A percentile compares a stretch with the other conserved stretches of the same genome.
Evolutionary conservation across 352 stramenopile species (phyloP).

Genomic region (Stramenopiles sp.): DNA sequence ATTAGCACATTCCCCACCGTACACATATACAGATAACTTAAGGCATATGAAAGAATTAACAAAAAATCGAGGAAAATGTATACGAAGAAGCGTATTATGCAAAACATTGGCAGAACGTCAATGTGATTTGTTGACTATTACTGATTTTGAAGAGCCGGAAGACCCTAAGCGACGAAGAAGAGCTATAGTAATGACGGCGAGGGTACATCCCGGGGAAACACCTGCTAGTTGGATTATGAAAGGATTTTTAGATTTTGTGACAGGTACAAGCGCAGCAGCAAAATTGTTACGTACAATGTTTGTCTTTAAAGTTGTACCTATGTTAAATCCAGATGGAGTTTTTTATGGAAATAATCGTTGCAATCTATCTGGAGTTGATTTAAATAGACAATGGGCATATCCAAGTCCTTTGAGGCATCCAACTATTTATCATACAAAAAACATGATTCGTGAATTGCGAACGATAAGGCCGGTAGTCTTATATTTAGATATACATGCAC

Average conservation of each 20-base stretch:
- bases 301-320: slow-evolving; percentile 69
- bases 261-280: slow-evolving; percentile 35
- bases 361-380: slow-evolving; percentile 53
- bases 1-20: slow-evolving; percentile 70
- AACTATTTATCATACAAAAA: slow-evolving; percentile 62
- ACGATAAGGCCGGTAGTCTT: slow-evolving; percentile 39
- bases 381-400: slow-evolving; percentile 63
- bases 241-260: slow-evolving; percentile 63
- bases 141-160: slow-evolving; percentile 28
- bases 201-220: slow-evolving; percentile 65
- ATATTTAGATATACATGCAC: slow-evolving; percentile 70
- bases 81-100: slow-evolving; percentile 36
- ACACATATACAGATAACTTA: slow-evolving; percentile 56
- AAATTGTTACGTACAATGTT: slow-evolving; percentile 51
- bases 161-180: slow-evolving; percentile 20
- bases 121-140: slow-evolving; percentile 65
- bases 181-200: slow-evolving; percentile 50
- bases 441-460: slow-evolving; percentile 38
- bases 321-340: slow-evolving; percentile 80
- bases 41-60: slow-evolving; percentile 27
- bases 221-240: slow-evolving; percentile 80
- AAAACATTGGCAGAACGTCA: slow-evolving; percentile 53
- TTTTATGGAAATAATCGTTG: slow-evolving; percentile 73
- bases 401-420: slow-evolving; percentile 42
- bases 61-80: slow-evolving; percentile 6